phyloP scores from a whole-genome alignment of 768 basidiomycete genomes.

The Nidularia sp. region DNA sequence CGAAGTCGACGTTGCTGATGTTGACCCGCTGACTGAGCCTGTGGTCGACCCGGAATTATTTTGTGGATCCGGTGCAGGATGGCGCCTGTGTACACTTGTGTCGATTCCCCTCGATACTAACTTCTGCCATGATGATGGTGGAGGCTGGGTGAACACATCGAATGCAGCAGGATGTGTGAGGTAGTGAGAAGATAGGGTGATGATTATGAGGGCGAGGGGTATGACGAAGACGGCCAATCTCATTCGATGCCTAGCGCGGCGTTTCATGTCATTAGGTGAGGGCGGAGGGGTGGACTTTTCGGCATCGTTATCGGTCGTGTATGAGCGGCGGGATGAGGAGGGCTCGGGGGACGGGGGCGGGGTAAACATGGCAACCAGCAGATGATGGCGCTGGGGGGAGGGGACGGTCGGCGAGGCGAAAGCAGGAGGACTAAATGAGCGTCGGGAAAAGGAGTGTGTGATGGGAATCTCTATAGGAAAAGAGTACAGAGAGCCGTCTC shows the following conservation, averaged over 20 bases:
- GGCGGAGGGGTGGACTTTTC: not conserved
- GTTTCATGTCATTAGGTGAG: conserved; percentile 24
- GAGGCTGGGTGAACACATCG: conserved; percentile 28
- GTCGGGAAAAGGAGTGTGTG: not conserved
- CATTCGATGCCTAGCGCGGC: conserved; percentile 36
- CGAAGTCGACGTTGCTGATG: conserved; percentile 6
- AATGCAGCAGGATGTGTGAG: conserved; percentile 42
- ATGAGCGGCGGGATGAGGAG: conserved; percentile 4
- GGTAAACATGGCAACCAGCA: conserved; percentile 18
- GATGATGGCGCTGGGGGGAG: not conserved
- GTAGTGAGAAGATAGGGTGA: conserved; percentile 51
- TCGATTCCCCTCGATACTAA: conserved; percentile 20
- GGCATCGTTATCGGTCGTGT: not conserved
- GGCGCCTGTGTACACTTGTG: conserved; percentile 41
- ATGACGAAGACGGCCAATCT: conserved; percentile 52
- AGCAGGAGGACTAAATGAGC: not conserved
- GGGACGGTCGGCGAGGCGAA: not conserved
- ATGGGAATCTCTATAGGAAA: too few species aligned
- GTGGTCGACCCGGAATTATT: not conserved
- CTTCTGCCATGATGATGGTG: conserved; percentile 21
- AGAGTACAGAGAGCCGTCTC: too few species aligned
- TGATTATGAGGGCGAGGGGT: conserved; percentile 50
- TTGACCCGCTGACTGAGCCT: not conserved
- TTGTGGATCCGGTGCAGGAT: conserved; percentile 21
- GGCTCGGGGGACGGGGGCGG: conserved; percentile 35